Evolutionary conservation across 2,329 filamentous ascomycete species (phyloP).

Genomic region (Sphaerulina populicola): DNA sequence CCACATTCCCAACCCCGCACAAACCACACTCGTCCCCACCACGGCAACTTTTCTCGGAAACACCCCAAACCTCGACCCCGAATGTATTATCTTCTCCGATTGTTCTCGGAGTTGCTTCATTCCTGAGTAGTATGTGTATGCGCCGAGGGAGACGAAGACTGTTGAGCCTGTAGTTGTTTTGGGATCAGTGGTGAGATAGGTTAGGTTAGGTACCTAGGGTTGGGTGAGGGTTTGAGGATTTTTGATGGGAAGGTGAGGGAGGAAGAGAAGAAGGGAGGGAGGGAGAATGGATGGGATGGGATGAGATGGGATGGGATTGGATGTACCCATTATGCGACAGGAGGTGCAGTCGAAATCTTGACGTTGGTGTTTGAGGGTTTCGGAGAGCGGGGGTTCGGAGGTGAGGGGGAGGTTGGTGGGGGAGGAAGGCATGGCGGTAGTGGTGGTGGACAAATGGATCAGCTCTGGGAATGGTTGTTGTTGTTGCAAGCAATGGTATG

Average conservation of each 20-base stretch:
- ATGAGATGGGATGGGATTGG: background rate
- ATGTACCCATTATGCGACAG: constrained; percentile 30
- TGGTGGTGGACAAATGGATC: background rate
- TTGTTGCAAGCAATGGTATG: too few relatives aligned
- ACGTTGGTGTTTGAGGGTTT: constrained; percentile 21
- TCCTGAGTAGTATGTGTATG: constrained; percentile 41
- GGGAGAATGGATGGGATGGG: too few relatives aligned
- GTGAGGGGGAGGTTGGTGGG: constrained; percentile 15
- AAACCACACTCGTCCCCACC: constrained; percentile 33
- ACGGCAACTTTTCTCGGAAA: constrained; percentile 35
- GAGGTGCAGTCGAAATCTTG: constrained; percentile 30
- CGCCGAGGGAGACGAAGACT: constrained; percentile 41
- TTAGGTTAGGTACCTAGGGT: too few relatives aligned
- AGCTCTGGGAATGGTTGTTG: background rate
- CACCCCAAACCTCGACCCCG: constrained; percentile 38
- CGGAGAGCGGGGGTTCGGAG: constrained; percentile 17
- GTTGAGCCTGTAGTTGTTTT: constrained; percentile 32
- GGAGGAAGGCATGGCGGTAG: background rate
- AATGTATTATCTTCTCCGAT: constrained; percentile 36
- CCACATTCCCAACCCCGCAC: constrained; percentile 42
- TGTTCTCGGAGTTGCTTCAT: constrained; percentile 39
- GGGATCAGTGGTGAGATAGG: background rate
- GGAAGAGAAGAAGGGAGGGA: too few relatives aligned
- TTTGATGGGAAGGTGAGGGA: too few relatives aligned
- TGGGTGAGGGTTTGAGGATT: background rate